Percentiles rank a stretch among this genome's conserved stretches.
Evolutionary conservation across 2,329 filamentous ascomycete species (phyloP).

Genomic region (Blumeriella jaapii): DNA sequence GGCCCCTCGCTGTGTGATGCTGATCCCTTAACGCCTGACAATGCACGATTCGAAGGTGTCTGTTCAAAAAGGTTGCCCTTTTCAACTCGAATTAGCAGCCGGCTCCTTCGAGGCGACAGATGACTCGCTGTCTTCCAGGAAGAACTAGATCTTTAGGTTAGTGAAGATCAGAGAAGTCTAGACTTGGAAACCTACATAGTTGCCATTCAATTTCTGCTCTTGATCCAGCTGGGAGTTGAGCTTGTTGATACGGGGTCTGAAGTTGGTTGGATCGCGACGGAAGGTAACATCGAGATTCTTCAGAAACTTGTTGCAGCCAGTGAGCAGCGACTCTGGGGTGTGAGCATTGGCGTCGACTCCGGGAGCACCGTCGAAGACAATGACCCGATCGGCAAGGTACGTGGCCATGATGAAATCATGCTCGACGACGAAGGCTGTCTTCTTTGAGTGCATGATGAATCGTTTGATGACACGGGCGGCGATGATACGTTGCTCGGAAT

Average conservation of each 20-base stretch:
- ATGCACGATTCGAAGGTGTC: slow-evolving; percentile 23
- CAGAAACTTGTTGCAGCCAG: slow-evolving; percentile 88
- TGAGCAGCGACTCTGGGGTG: slow-evolving; percentile 79
- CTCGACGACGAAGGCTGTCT: slow-evolving; percentile 98
- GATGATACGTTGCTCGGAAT: slow-evolving; percentile 98
- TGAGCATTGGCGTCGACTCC: slow-evolving; percentile 83
- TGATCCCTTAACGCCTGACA: slow-evolving; percentile 24
- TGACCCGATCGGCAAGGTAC: slow-evolving; percentile 77
- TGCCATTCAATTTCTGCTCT: slow-evolving; percentile 87
- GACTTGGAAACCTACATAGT: slow-evolving; percentile 56
- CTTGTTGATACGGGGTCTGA: slow-evolving; percentile 98
- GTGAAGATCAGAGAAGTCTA: not conserved
- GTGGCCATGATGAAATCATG: slow-evolving; percentile 98
- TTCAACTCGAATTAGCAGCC: slow-evolving; percentile 36
- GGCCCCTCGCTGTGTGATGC: slow-evolving; percentile 22
- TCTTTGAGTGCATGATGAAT: slow-evolving; percentile 99
- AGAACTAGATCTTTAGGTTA: slow-evolving; percentile 52
- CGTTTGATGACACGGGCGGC: slow-evolving; percentile 96
- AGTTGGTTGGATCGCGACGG: slow-evolving; percentile 93
- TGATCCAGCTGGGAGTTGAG: slow-evolving; percentile 89
- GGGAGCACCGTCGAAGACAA: slow-evolving; percentile 93
- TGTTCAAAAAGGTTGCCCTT: slow-evolving; percentile 43
- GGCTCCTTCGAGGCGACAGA: slow-evolving; percentile 24
- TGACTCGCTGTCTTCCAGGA: slow-evolving; percentile 68
- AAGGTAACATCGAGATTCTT: slow-evolving; percentile 97